Evolutionary conservation across 2,329 filamentous ascomycete species (phyloP).

Genomic region (Rhytidhysteron rufulum): DNA sequence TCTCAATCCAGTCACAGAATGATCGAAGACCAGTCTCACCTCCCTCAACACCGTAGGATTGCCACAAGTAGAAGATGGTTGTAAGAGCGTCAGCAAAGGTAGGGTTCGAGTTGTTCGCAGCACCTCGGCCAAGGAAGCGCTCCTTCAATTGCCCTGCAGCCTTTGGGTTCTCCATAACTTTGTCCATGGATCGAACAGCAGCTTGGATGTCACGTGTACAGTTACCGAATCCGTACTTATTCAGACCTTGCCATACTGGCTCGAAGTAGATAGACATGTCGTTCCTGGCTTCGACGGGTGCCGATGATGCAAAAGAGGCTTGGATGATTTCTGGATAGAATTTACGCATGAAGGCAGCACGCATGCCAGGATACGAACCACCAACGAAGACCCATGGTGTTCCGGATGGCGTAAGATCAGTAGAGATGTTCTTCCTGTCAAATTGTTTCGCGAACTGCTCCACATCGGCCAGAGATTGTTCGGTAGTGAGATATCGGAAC

Average conservation of each 20-base stretch:
- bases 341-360: slow-evolving; percentile 36
- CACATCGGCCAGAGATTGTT: slow-evolving; percentile 41
- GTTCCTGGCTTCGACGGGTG: slow-evolving; percentile 43
- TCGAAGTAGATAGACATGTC: slow-evolving; percentile 52
- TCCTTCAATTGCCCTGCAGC: slow-evolving; percentile 43
- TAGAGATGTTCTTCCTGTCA: slow-evolving; percentile 29
- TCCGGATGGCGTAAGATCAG: slow-evolving; percentile 29
- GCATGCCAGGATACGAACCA: slow-evolving; percentile 35
- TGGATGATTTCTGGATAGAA: slow-evolving; percentile 37
- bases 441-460: slow-evolving; percentile 39
- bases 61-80: slow-evolving; percentile 41
- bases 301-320: slow-evolving; percentile 34
- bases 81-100: slow-evolving; percentile 45
- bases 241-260: slow-evolving; percentile 46
- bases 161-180: slow-evolving; percentile 34
- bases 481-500: slow-evolving; percentile 36
- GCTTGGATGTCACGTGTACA: slow-evolving; percentile 50
- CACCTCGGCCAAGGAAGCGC: slow-evolving; percentile 46
- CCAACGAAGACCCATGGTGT: slow-evolving; percentile 39
- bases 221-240: slow-evolving; percentile 39
- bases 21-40: slow-evolving; percentile 27
- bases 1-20: slow-evolving; percentile 48
- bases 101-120: slow-evolving; percentile 43
- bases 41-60: slow-evolving; percentile 41
- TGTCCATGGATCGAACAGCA: slow-evolving; percentile 48